These are phyloP conservation scores for Coemansia sp. DNA, from an alignment of 192 early-diverging fungal species.

Conservation along the genomic window DNA sequence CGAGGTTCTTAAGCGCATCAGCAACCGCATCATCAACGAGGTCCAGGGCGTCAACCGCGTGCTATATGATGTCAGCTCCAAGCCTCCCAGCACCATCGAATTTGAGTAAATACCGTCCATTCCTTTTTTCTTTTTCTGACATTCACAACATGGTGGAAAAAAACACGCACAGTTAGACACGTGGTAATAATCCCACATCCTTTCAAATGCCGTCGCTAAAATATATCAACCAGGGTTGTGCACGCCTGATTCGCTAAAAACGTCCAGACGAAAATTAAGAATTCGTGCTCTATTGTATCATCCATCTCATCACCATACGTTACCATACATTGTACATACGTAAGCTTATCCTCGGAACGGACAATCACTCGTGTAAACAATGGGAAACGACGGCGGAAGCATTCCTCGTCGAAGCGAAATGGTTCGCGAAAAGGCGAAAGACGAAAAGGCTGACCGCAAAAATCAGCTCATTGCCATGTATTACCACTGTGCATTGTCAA, in stretches of 20 bases:
- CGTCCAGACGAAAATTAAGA: too few species aligned
- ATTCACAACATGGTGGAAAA: background rate
- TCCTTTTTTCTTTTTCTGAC: background rate
- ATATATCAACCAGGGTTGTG: too few species aligned
- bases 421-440: constrained; percentile 49
- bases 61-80: constrained; percentile 94
- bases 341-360: background rate
- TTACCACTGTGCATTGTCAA: constrained; percentile 43
- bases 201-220: background rate
- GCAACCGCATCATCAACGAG: constrained; percentile 97
- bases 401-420: constrained; percentile 54
- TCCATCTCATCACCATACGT: too few species aligned
- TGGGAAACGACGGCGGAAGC: constrained; percentile 59
- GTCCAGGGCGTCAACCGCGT: constrained; percentile 98
- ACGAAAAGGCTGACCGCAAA: constrained; percentile 33
- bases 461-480: constrained; percentile 30
- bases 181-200: background rate
- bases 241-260: background rate
- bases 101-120: constrained; percentile 81
- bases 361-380: background rate
- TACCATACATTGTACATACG: background rate
- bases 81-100: constrained; percentile 99
- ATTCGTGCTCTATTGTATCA: background rate
- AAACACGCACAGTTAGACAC: background rate
- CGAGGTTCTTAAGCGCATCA: constrained; percentile 87